phyloP scores from a whole-genome alignment of 106 monocot species.

The Allium cepa region DNA sequence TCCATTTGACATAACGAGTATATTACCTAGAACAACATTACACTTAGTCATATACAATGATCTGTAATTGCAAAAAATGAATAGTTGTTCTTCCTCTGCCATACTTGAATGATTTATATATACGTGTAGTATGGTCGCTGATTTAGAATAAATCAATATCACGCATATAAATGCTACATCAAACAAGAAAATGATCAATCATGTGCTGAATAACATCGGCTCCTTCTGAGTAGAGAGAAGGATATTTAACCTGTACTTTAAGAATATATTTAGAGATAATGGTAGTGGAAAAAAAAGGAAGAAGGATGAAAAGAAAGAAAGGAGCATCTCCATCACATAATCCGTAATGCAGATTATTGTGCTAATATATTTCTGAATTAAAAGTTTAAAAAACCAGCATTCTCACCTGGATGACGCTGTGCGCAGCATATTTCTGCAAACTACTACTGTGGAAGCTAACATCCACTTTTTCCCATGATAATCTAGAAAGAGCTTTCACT shows the following conservation, averaged over 20 bases:
- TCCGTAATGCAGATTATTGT: neutral
- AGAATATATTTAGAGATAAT: neutral
- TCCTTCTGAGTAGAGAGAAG: constrained; percentile 61
- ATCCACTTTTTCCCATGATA: constrained; percentile 93
- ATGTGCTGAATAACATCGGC: constrained; percentile 91
- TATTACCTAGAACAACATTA: neutral
- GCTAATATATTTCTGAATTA: neutral
- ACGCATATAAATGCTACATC: neutral
- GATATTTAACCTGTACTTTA: constrained; percentile 61
- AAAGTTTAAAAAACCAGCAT: neutral
- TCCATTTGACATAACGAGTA: neutral
- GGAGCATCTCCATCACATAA: neutral
- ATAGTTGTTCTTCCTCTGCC: neutral
- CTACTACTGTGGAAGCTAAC: constrained; percentile 73
- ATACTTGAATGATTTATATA: neutral
- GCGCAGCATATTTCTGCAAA: constrained; percentile 49
- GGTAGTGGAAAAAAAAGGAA: neutral
- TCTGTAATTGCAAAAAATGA: neutral
- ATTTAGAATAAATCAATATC: neutral
- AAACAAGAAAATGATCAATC: constrained; percentile 52
- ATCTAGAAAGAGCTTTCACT: constrained; percentile 42
- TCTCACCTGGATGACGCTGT: constrained; percentile 77
- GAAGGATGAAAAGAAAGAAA: neutral
- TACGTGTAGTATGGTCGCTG: neutral
- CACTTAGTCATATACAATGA: neutral